Conservation (phyloP, 805 yeast species). For the Wickerhamiella spandovensis region DNA sequence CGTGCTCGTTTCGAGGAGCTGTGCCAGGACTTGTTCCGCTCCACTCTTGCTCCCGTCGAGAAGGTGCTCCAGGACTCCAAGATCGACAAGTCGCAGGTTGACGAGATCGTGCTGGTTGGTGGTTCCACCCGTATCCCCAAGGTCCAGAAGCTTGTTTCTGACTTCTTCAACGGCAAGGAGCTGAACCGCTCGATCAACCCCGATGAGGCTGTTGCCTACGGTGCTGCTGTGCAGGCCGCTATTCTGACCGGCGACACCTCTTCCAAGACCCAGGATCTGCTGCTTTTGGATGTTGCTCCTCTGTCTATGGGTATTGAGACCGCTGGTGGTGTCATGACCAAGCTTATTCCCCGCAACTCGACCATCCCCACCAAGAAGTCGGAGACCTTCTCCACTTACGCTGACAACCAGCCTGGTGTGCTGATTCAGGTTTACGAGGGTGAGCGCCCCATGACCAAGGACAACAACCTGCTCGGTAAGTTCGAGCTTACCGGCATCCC, state of each 20-base stretch:
- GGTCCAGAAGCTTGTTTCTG: conserved; percentile 88
- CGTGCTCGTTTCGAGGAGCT: conserved; percentile 97
- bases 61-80: conserved; percentile 84
- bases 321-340: conserved; percentile 99
- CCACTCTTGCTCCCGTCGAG: conserved; percentile 90
- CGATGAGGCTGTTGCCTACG: conserved; percentile 98
- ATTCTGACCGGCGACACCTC: conserved; percentile 93
- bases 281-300: conserved; percentile 94
- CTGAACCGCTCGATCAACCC: conserved; percentile 95
- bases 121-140: conserved; percentile 98
- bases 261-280: conserved; percentile 87
- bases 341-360: conserved; percentile 95
- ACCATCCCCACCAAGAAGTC: conserved; percentile 97
- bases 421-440: conserved; percentile 95
- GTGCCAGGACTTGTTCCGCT: conserved; percentile 87
- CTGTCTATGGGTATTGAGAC: conserved; percentile 95
- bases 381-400: conserved; percentile 90
- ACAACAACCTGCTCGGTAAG: conserved; percentile 93
- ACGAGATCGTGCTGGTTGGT: conserved; percentile 92
- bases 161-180: conserved; percentile 94
- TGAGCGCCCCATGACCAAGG: conserved; percentile 93
- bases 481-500: conserved; percentile 94
- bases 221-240: conserved; percentile 98
- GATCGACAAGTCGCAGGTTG: conserved; percentile 76
- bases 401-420: conserved; percentile 98